phyloP scores from a whole-genome alignment of 106 monocot genomes.

The Xerophyta viscosa region DNA sequence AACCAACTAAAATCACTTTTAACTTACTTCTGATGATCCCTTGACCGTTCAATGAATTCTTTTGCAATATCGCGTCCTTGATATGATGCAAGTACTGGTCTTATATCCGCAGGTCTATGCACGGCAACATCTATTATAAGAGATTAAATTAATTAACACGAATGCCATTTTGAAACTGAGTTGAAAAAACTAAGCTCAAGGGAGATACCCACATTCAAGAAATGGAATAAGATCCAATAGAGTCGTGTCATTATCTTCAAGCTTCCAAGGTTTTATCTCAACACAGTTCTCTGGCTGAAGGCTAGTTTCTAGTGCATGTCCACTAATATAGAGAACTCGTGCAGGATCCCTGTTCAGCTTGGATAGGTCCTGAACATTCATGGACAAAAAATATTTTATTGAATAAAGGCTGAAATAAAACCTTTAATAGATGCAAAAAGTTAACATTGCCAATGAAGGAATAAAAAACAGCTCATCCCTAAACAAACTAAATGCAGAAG shows the following conservation, averaged over 20 bases:
- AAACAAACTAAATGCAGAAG: no score
- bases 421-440: no score
- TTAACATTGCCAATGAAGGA: no score
- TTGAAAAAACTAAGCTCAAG: no score
- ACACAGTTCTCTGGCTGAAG: conserved; percentile 92
- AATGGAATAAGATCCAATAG: conserved; percentile 95
- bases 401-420: no score
- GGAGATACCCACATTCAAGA: conserved; percentile 72
- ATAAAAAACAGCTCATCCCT: no score
- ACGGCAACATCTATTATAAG: conserved; percentile 62
- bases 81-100: conserved; percentile 85
- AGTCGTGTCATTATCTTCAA: conserved; percentile 82
- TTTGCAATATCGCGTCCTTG: conserved; percentile 75
- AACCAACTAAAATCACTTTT: no score
- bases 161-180: no score
- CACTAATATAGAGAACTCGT: conserved; percentile 73
- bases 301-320: conserved; percentile 58
- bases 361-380: conserved; percentile 92
- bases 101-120: conserved; percentile 86
- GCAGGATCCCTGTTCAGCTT: conserved; percentile 95
- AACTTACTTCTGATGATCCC: conserved; percentile 74
- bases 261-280: conserved; percentile 71
- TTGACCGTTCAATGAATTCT: conserved; percentile 89
- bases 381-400: no score
- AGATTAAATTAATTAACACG: no score